Evolutionary conservation across 2,329 filamentous ascomycete species (phyloP).

Genomic region (Gaeumannomyces sp.): DNA sequence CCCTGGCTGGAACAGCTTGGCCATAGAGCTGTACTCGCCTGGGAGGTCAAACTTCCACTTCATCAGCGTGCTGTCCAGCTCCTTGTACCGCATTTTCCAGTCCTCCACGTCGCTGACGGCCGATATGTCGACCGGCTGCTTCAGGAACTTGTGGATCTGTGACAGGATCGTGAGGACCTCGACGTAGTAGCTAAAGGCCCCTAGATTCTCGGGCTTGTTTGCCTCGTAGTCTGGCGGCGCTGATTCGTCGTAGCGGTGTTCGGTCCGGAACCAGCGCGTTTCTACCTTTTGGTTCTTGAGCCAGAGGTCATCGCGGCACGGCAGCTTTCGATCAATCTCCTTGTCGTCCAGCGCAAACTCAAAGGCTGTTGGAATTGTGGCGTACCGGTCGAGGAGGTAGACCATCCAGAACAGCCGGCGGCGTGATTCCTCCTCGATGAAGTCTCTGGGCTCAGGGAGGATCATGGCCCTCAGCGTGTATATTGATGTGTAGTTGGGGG

Average conservation of each 20-base stretch:
- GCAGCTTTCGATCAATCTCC: constrained; percentile 80
- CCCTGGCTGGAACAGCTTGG: constrained; percentile 66
- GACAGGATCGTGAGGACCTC: constrained; percentile 84
- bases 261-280: constrained; percentile 70
- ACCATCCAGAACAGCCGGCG: constrained; percentile 91
- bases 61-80: constrained; percentile 72
- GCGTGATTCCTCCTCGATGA: constrained; percentile 83
- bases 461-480: constrained; percentile 84
- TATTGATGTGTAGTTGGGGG: constrained; percentile 76
- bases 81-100: constrained; percentile 83
- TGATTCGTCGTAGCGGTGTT: constrained; percentile 27
- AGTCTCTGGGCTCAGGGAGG: constrained; percentile 74
- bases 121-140: constrained; percentile 83
- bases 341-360: constrained; percentile 85
- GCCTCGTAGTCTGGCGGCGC: constrained; percentile 53
- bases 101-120: constrained; percentile 77
- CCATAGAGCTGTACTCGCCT: constrained; percentile 76
- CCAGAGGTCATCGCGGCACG: constrained; percentile 83
- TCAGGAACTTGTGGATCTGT: constrained; percentile 81
- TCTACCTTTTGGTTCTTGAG: constrained; percentile 77
- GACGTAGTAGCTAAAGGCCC: constrained; percentile 84
- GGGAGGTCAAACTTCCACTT: constrained; percentile 82
- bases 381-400: constrained; percentile 83
- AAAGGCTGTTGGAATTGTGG: constrained; percentile 84
- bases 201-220: constrained; percentile 72